Conservation (phyloP, 2,329 filamentous ascomycete genomes). For the Fusarium sp. region DNA sequence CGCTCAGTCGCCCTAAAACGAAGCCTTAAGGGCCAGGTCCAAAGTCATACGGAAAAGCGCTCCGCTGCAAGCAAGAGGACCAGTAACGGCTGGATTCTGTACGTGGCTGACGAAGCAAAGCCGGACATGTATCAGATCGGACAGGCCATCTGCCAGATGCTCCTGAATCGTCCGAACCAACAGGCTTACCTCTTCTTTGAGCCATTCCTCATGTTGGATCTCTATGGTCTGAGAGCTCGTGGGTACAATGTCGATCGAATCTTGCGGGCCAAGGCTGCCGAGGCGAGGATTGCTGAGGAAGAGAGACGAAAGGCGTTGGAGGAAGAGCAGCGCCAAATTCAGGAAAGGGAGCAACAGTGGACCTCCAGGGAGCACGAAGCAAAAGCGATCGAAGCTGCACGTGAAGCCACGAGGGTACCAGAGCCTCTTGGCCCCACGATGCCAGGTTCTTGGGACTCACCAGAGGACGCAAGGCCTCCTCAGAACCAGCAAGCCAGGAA, state of each 20-base stretch:
- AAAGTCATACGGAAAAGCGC: slow-evolving; percentile 81
- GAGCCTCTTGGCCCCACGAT: slow-evolving; percentile 66
- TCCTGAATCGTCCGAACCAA: slow-evolving; percentile 87
- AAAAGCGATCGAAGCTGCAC: slow-evolving; percentile 58
- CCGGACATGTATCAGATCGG: slow-evolving; percentile 94
- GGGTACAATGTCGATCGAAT: slow-evolving; percentile 99
- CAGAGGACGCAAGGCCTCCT: slow-evolving; percentile 62
- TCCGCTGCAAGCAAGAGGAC: slow-evolving; percentile 77
- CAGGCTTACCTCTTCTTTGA: slow-evolving; percentile 93
- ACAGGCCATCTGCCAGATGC: slow-evolving; percentile 84
- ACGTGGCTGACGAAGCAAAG: slow-evolving; percentile 77
- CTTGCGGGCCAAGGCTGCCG: slow-evolving; percentile 87
- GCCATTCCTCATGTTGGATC: slow-evolving; percentile 87
- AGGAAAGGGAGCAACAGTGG: slow-evolving; percentile 68
- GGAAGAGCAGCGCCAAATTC: slow-evolving; percentile 78
- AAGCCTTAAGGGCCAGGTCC: slow-evolving; percentile 79
- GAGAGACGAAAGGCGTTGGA: slow-evolving; percentile 82
- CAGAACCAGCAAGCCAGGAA: slow-evolving; percentile 56
- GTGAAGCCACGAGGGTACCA: slow-evolving; percentile 60
- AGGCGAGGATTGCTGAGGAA: slow-evolving; percentile 89
- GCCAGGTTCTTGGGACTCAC: slow-evolving; percentile 84
- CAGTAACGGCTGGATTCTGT: slow-evolving; percentile 76
- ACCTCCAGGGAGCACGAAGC: slow-evolving; percentile 48
- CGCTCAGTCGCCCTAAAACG: slow-evolving; percentile 83
- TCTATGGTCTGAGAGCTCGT: slow-evolving; percentile 85